A percentile compares a stretch with the other conserved stretches of the same genome.
Conservation (phyloP, 1,284 basidiomycete species). For the Leccinum insolens region DNA sequence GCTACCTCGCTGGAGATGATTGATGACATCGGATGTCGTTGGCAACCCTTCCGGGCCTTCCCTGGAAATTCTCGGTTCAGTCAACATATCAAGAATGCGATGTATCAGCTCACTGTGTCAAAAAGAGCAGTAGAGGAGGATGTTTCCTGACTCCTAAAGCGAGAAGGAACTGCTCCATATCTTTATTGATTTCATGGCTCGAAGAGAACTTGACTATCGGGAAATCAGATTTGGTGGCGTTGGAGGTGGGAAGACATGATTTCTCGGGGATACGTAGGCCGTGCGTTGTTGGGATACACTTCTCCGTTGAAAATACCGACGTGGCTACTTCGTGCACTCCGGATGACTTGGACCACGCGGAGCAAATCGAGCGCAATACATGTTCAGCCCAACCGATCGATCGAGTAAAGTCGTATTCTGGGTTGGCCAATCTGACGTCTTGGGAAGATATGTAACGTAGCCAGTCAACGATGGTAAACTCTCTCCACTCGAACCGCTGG, state of each 20-base stretch:
- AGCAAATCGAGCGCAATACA: constrained; percentile 68
- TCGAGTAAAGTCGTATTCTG: constrained; percentile 64
- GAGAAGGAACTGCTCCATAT: constrained; percentile 73
- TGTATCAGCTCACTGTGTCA: constrained; percentile 55
- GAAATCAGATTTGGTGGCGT: constrained; percentile 56
- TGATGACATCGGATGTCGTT: too few species aligned
- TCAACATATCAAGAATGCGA: neutral
- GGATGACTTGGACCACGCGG: constrained; percentile 66
- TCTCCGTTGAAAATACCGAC: constrained; percentile 62
- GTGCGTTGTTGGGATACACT: constrained; percentile 80
- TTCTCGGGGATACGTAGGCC: constrained; percentile 76
- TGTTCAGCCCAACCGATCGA: constrained; percentile 81
- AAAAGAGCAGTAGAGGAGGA: constrained; percentile 80
- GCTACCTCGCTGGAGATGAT: too few species aligned
- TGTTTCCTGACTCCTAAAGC: constrained; percentile 83
- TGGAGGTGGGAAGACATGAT: constrained; percentile 85
- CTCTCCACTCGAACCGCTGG: too few species aligned
- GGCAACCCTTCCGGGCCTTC: too few species aligned
- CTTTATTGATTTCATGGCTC: constrained; percentile 63
- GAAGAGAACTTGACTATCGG: constrained; percentile 78
- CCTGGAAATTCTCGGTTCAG: neutral
- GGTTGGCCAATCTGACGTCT: constrained; percentile 40
- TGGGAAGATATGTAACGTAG: constrained; percentile 63
- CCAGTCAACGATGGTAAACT: constrained; percentile 57
- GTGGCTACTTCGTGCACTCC: constrained; percentile 36